phyloP scores from a whole-genome alignment of 768 basidiomycete genomes.

The Cantharellus cinnabarinus region DNA sequence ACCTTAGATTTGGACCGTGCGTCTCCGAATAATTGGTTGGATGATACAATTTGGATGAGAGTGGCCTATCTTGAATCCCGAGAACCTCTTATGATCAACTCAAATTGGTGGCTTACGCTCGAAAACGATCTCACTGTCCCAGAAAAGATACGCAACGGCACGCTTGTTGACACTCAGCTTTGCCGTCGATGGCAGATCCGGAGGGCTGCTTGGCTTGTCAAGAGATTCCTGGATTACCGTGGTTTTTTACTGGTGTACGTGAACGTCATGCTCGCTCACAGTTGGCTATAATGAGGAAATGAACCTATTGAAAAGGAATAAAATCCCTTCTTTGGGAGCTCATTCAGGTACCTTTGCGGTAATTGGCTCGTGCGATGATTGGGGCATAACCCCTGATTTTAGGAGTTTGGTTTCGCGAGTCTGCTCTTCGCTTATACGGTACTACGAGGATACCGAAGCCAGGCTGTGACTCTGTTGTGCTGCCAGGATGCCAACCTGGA shows the following conservation, averaged over 20 bases:
- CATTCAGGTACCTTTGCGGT: neutral
- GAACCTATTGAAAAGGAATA: too few species aligned
- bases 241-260: constrained; percentile 40
- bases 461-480: constrained; percentile 41
- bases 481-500: constrained; percentile 16
- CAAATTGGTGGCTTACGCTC: constrained; percentile 92
- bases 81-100: constrained; percentile 66
- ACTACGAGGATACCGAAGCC: constrained; percentile 51
- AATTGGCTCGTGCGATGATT: too few species aligned
- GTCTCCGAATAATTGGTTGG: constrained; percentile 83
- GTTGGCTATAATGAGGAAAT: too few species aligned
- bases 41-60: constrained; percentile 82
- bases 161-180: constrained; percentile 10
- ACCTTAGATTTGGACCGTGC: constrained; percentile 50
- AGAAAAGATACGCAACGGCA: constrained; percentile 9
- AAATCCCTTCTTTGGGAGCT: neutral
- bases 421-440: constrained; percentile 34
- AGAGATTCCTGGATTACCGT: constrained; percentile 56
- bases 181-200: constrained; percentile 70
- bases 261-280: neutral
- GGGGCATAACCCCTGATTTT: neutral
- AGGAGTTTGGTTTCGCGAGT: constrained; percentile 12
- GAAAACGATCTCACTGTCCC: constrained; percentile 51
- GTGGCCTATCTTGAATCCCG: constrained; percentile 81
- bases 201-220: constrained; percentile 62